Evolutionary conservation across 1,139 yeast genomes (phyloP), one percentile per base, ranked within the genome.

Genomic region (Hyphopichia wangnamkhiaoensis): DNA sequence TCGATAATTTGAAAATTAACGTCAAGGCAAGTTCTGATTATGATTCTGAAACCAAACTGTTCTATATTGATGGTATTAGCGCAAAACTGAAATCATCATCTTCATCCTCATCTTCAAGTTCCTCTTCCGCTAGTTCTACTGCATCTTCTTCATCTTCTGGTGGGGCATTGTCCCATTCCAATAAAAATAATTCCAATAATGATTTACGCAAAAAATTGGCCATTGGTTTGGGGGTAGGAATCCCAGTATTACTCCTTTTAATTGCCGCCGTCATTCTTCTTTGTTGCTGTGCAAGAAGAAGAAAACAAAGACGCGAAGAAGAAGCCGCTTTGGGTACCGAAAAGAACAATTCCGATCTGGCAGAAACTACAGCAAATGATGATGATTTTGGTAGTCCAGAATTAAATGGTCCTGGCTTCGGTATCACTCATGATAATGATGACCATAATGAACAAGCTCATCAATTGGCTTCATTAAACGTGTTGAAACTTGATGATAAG

Each of bases 171-270:
- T n/a, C n/a, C n/a, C n/a, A n/a, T 13, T 33, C 50, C 7, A 46
- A 47, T 19, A 45, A 51, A 16, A 53, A 58, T 6, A 53, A 34
- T 18, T 24, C 46, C 6, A 45, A 48, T 8, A 51, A 34, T 8
- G 27, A 40, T 35, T 62, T 48, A 34, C 67, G 63, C 37, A 74
- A 74, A 47, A 74, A 76, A 5, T 68, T 88, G 17, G 96, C 95
- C 0, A 85, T 91, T 54, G 95, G 90, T 1, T 76, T 91, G 45
- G 97, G 96, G 38, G 93, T 86, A n/a, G 87, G 85, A 5, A 74
- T 91, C 37, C 96, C 96, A 1, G 60, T 78, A 0, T 73, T 71
- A 18, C 66, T 76, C 0, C 72, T 72, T 5, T 67, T 77, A 0
- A 52, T 87, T 8, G 66, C 74, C 2, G 68, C 71, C 0, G 40